A percentile compares a stretch with the other conserved stretches of the same genome.
These are phyloP conservation scores for Podospora anserina DNA, from an alignment of 495 filamentous ascomycete species.

Conservation along the genomic window DNA sequence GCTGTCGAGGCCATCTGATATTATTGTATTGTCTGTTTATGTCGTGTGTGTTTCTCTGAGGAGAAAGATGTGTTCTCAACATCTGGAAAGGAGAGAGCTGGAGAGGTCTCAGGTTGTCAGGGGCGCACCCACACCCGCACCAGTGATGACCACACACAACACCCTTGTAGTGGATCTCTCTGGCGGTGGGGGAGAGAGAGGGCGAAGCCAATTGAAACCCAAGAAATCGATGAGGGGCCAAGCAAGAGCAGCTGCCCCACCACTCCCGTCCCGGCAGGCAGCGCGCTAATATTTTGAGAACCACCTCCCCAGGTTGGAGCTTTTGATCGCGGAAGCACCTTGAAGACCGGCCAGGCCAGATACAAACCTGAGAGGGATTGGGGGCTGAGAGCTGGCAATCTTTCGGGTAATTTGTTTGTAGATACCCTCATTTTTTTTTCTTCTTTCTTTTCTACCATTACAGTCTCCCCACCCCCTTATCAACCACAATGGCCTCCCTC, in stretches of 20 bases:
- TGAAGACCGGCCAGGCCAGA: background rate
- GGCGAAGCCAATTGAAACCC: conserved; percentile 17
- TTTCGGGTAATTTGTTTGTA: background rate
- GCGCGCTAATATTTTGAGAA: conserved; percentile 14
- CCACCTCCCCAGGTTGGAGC: background rate
- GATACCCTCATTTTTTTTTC: background rate
- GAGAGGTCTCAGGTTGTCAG: conserved; percentile 2
- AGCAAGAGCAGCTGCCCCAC: conserved; percentile 9
- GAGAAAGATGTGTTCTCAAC: background rate
- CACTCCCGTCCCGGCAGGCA: conserved; percentile 14
- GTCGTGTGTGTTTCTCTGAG: no score
- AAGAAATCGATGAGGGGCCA: conserved; percentile 7
- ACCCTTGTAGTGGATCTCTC: conserved; percentile 2
- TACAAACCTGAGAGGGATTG: conserved; percentile 2
- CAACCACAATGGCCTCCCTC: conserved; percentile 24
- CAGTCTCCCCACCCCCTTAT: background rate
- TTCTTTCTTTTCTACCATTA: background rate
- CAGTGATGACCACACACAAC: conserved; percentile 15
- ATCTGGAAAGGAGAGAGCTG: background rate
- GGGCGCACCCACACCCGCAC: background rate
- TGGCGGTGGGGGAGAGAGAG: conserved; percentile 5
- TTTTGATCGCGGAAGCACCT: background rate
- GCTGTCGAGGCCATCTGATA: conserved; percentile 20
- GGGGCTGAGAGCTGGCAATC: background rate
- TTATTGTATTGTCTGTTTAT: background rate